These are phyloP conservation scores for Boechera stricta DNA, from an alignment of 345 rosid species.

Conservation along the genomic window DNA sequence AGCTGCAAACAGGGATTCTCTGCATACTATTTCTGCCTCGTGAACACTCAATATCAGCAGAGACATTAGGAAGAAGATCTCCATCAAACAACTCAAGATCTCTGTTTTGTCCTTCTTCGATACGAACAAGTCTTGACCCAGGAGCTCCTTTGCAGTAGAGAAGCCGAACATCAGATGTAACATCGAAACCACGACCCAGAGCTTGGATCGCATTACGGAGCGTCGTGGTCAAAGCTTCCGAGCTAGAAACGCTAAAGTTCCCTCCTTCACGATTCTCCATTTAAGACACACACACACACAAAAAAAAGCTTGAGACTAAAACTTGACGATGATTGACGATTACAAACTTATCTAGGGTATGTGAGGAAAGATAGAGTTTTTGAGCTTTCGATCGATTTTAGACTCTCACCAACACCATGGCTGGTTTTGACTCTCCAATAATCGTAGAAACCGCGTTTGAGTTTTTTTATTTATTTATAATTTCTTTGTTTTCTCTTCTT, in stretches of 20 bases:
- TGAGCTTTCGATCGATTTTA: conserved; percentile 35
- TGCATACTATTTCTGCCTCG: conserved; percentile 50
- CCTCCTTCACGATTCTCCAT: conserved; percentile 49
- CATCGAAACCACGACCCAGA: conserved; percentile 93
- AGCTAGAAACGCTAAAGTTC: conserved; percentile 38
- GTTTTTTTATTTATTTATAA: not conserved
- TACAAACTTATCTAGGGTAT: conserved; percentile 28
- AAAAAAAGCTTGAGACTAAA: conserved; percentile 5
- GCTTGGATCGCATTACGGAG: conserved; percentile 88
- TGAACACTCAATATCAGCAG: conserved; percentile 72
- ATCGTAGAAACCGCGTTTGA: conserved; percentile 48
- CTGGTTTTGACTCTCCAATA: conserved; percentile 47
- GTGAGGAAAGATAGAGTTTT: conserved; percentile 16
- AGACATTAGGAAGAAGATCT: conserved; percentile 57
- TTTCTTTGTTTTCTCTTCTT: not conserved
- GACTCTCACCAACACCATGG: conserved; percentile 45
- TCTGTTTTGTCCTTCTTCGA: conserved; percentile 66
- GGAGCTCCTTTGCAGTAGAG: conserved; percentile 91
- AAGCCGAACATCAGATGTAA: conserved; percentile 92
- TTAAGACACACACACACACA: not conserved
- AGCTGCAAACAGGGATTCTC: conserved; percentile 67
- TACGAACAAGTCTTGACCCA: conserved; percentile 79
- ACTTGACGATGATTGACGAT: conserved; percentile 27
- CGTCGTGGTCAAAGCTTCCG: conserved; percentile 75
- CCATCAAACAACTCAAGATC: conserved; percentile 68